Conservation (phyloP, 768 basidiomycete species). For the Multifurca ochricompacta region DNA sequence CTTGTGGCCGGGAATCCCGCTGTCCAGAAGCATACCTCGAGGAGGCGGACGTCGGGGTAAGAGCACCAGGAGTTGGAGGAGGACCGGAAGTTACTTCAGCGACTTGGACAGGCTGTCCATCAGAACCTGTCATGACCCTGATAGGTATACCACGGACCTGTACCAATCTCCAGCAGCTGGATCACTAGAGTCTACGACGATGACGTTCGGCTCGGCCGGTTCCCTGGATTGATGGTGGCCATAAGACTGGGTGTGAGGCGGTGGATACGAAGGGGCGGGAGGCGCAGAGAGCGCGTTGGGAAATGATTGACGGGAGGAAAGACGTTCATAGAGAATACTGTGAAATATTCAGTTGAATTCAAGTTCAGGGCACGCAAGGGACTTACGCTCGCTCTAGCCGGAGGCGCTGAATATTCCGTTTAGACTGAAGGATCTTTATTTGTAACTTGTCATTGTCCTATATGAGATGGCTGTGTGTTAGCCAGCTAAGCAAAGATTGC, state of each 20-base stretch:
- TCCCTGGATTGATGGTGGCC: slow-evolving; percentile 12
- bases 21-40: slow-evolving; percentile 25
- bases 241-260: slow-evolving; percentile 17
- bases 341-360: slow-evolving; percentile 19
- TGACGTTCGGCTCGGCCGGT: neutral
- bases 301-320: slow-evolving; percentile 37
- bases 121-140: slow-evolving; percentile 39
- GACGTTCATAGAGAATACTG: slow-evolving; percentile 73
- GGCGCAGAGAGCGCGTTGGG: slow-evolving; percentile 24
- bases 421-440: slow-evolving; percentile 71
- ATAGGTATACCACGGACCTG: slow-evolving; percentile 40
- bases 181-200: slow-evolving; percentile 36
- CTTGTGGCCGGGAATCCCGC: slow-evolving; percentile 24
- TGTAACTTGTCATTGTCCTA: slow-evolving; percentile 88
- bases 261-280: slow-evolving; percentile 23
- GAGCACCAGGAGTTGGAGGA: slow-evolving; percentile 14
- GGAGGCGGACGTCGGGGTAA: slow-evolving; percentile 1
- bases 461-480: neutral
- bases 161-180: slow-evolving; percentile 40
- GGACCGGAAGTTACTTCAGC: slow-evolving; percentile 37
- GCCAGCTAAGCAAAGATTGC: neutral
- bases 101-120: slow-evolving; percentile 42
- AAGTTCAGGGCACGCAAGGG: slow-evolving; percentile 18
- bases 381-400: slow-evolving; percentile 85
- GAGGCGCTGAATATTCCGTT: slow-evolving; percentile 78